Percentiles rank a stretch among this genome's conserved stretches.
Conservation (phyloP, 371 early-diverging fungal species). For the Mucor lusitanicus region DNA sequence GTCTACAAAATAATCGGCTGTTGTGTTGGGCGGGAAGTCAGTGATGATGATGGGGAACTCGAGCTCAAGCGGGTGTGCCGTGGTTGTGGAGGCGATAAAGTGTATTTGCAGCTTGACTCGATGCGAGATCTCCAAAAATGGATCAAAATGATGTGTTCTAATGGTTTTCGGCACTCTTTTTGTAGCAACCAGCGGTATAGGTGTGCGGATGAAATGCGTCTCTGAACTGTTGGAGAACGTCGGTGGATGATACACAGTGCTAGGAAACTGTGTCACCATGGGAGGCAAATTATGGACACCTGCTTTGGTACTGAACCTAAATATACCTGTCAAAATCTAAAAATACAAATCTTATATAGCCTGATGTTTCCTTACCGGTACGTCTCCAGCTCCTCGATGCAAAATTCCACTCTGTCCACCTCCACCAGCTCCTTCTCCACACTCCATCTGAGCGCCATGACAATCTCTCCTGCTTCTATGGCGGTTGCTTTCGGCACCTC, state of each 20-base stretch:
- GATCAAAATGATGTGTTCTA: slow-evolving; percentile 36
- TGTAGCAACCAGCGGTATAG: slow-evolving; percentile 14
- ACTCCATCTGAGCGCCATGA: slow-evolving; percentile 42
- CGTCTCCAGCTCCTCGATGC: slow-evolving; percentile 38
- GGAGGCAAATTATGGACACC: slow-evolving; percentile 38
- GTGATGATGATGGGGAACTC: slow-evolving; percentile 45
- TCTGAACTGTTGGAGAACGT: slow-evolving; percentile 32
- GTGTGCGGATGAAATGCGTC: slow-evolving; percentile 45
- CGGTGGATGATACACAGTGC: slow-evolving; percentile 34
- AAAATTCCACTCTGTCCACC: slow-evolving; percentile 32
- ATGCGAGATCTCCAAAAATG: slow-evolving; percentile 44
- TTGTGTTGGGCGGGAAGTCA: slow-evolving; percentile 29
- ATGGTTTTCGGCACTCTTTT: slow-evolving; percentile 1
- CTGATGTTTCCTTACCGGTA: slow-evolving; percentile 22
- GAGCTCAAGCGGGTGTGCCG: slow-evolving; percentile 20
- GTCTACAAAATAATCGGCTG: slow-evolving; percentile 7
- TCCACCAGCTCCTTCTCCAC: slow-evolving; percentile 46
- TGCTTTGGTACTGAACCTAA: slow-evolving; percentile 34
- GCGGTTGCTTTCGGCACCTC: slow-evolving; percentile 46
- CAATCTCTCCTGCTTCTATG: slow-evolving; percentile 42
- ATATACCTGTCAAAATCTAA: slow-evolving; percentile 6
- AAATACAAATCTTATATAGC: neutral
- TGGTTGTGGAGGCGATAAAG: slow-evolving; percentile 14
- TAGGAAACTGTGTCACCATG: slow-evolving; percentile 29
- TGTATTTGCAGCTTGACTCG: slow-evolving; percentile 29